A percentile compares a stretch with the other conserved stretches of the same genome.
Conservation (phyloP, 1,284 basidiomycete species). For the Porogramme epimiltina region DNA sequence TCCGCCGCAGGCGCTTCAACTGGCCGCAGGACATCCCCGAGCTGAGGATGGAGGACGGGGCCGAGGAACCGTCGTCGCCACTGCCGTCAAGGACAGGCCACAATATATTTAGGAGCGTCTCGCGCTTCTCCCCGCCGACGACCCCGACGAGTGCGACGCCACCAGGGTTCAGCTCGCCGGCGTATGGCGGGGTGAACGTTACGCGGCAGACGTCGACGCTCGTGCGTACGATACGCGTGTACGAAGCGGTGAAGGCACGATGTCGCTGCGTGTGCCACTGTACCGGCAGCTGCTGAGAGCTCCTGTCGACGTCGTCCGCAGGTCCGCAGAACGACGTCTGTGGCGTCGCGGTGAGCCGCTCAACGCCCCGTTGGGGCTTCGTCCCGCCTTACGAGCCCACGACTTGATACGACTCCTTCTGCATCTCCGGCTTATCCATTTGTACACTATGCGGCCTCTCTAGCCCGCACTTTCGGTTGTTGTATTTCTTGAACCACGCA, state of each 20-base stretch:
- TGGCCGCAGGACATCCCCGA: conserved; percentile 27
- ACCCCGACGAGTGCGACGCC: background rate
- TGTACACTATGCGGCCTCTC: background rate
- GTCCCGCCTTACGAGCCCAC: background rate
- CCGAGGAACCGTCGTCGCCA: conserved; percentile 1
- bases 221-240: conserved; percentile 60
- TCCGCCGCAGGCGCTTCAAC: conserved; percentile 61
- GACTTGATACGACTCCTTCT: background rate
- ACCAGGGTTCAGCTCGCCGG: conserved; percentile 2
- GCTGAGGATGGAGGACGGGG: conserved; percentile 21
- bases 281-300: conserved; percentile 6
- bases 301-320: background rate
- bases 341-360: no score
- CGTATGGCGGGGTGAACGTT: conserved; percentile 11
- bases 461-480: no score
- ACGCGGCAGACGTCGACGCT: conserved; percentile 32
- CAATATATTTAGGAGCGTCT: no score
- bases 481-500: no score
- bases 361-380: no score
- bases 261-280: conserved; percentile 4
- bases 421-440: background rate
- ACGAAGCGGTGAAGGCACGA: conserved; percentile 39
- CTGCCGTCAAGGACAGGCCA: no score
- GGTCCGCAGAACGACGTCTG: background rate
- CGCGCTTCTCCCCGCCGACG: background rate